Conservation (phyloP, 225 moss, liverwort and hornwort species). For the Polytrichum commune region DNA sequence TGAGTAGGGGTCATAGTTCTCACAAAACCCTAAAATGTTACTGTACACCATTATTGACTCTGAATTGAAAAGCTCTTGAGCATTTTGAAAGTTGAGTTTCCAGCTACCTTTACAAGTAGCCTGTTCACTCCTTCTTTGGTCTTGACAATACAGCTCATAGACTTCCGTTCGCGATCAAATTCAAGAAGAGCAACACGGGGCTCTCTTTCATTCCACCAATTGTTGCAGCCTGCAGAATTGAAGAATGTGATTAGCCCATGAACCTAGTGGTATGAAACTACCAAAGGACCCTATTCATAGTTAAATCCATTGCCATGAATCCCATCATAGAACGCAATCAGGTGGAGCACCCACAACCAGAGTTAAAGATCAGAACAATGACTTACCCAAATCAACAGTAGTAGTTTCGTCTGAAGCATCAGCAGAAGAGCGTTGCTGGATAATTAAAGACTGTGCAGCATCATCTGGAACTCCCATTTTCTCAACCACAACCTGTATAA, state of each 20-base stretch:
- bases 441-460: constrained; percentile 38
- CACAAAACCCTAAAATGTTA: too few species aligned
- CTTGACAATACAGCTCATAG: constrained; percentile 81
- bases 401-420: constrained; percentile 14
- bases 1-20: too few species aligned
- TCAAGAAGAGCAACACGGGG: constrained; percentile 70
- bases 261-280: background rate
- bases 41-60: too few species aligned
- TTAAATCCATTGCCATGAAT: background rate
- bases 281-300: background rate
- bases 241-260: background rate
- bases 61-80: too few species aligned
- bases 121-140: constrained; percentile 50
- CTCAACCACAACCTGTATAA: constrained; percentile 80
- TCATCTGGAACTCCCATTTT: constrained; percentile 87
- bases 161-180: constrained; percentile 88
- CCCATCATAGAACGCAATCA: constrained; percentile 1
- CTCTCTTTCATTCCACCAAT: constrained; percentile 61
- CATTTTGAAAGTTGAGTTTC: too few species aligned
- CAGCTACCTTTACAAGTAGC: constrained; percentile 77
- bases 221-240: constrained; percentile 60
- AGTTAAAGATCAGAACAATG: background rate
- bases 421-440: constrained; percentile 21
- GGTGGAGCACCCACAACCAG: background rate
- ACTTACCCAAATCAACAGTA: constrained; percentile 37